Conservation (phyloP, 768 basidiomycete genomes). For the Auricularia cornea region DNA sequence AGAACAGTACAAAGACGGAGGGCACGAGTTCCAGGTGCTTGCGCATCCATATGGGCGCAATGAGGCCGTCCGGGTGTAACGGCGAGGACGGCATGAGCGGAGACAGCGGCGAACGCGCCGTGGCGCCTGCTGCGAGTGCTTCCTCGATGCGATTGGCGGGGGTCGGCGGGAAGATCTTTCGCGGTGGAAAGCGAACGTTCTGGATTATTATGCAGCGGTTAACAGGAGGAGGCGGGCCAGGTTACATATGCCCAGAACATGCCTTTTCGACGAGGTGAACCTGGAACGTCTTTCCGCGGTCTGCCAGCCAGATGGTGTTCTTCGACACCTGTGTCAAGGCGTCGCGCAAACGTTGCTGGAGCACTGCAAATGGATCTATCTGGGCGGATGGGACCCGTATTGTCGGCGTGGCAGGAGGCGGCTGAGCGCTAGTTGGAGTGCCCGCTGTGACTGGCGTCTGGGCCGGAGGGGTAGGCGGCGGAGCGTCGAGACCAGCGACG, state of each 20-base stretch:
- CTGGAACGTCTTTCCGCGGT: constrained; percentile 53
- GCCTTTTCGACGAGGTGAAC: constrained; percentile 78
- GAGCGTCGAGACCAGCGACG: constrained; percentile 69
- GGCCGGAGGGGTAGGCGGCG: constrained; percentile 11
- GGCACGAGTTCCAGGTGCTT: constrained; percentile 92
- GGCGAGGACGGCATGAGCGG: constrained; percentile 85
- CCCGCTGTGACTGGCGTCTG: constrained; percentile 12
- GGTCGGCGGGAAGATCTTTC: constrained; percentile 51
- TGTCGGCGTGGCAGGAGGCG: constrained; percentile 18
- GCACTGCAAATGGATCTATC: constrained; percentile 54
- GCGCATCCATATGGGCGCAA: constrained; percentile 96
- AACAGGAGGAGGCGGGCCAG: no score
- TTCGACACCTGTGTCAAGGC: constrained; percentile 43
- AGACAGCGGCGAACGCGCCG: constrained; percentile 83
- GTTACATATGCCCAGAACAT: no score
- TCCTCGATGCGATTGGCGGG: constrained; percentile 42
- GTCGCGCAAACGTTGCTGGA: constrained; percentile 57
- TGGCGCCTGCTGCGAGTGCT: constrained; percentile 28
- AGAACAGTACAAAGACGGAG: constrained; percentile 87
- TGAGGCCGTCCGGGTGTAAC: constrained; percentile 87
- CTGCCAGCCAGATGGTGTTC: constrained; percentile 47
- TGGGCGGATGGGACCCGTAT: constrained; percentile 20
- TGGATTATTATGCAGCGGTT: constrained; percentile 21
- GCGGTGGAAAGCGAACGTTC: constrained; percentile 78
- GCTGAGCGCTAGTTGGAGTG: constrained; percentile 13